Evolutionary conservation across 1,284 basidiomycete species (phyloP), one percentile per base, ranked within the genome.

Genomic region (Cryptococcus maquisensis): DNA sequence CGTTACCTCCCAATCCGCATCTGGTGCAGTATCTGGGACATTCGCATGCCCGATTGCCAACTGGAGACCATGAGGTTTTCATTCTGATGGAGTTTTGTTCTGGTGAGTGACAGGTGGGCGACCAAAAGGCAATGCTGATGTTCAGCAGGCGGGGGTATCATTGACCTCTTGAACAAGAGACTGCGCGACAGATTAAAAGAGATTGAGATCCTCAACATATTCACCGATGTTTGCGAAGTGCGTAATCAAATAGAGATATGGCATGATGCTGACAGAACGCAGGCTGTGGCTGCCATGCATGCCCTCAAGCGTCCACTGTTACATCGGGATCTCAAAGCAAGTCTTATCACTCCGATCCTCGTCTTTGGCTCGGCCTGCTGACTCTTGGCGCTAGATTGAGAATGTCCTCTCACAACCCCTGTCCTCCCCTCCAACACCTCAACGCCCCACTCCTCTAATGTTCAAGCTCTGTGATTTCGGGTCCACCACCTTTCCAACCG

Each of bases 391-490:
- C 40, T 57, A 78, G 75, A 92, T 97, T 41, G 96, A 99, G 76
- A 99, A 99, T 74, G 97, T 99, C 66, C 84, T 99, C 0, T 77
- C 80, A 26, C 56, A 65, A 47, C 73, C 69, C 7, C 48, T 60
- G 35, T 54, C 61, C 4, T 46, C 55, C 15, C 39, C 62, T 20
- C 59, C 88, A 86, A 72, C 84, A 84, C 55, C 67, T 3, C 54
- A 62, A 38, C 61, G 71, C 18, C 71, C 72, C 1, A 52, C 84
- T 83, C 24, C 74, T 78, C 18, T 84, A 60, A 62, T 85, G 2
- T 98, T 87, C 82, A 99, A 98, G 75, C 82, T 99, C 15, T 98
- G 96, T 74, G 96, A 99, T 74, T 99, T 99, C 77, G 96, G 96
- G 41, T 96, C 92, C 24, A 88, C 95, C 3, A 87, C 87, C 0